These are phyloP conservation scores for Obelidium mucronatum DNA, from an alignment of 192 early-diverging fungal species.

Conservation along the genomic window DNA sequence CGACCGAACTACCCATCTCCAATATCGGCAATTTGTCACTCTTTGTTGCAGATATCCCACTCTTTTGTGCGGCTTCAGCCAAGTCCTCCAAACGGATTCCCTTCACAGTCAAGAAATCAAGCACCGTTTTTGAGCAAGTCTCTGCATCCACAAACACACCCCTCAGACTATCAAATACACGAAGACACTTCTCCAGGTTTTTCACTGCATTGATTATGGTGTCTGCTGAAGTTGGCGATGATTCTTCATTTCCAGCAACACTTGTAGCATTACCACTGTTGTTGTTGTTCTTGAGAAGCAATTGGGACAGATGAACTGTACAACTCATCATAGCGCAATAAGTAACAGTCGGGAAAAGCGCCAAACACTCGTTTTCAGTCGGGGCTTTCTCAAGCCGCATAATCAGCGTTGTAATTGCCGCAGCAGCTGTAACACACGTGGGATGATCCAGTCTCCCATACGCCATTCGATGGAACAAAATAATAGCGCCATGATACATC, in stretches of 20 bases:
- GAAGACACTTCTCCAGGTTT: slow-evolving; percentile 19
- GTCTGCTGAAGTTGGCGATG: not conserved
- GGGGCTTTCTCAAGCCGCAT: not conserved
- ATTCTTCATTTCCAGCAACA: not conserved
- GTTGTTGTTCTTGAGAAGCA: too few species aligned
- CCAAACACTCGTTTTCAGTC: not conserved
- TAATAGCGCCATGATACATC: slow-evolving; percentile 34
- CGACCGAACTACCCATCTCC: too few species aligned
- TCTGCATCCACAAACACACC: slow-evolving; percentile 7
- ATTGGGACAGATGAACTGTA: slow-evolving; percentile 12
- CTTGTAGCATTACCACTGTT: too few species aligned
- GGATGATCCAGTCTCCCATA: not conserved
- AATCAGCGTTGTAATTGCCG: slow-evolving; percentile 10
- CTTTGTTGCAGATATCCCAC: too few species aligned
- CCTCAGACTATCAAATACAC: slow-evolving; percentile 31
- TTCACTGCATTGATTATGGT: not conserved
- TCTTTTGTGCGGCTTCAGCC: not conserved
- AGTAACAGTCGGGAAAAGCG: slow-evolving; percentile 28
- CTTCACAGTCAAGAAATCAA: slow-evolving; percentile 7
- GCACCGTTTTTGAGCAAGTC: slow-evolving; percentile 23
- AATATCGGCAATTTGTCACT: too few species aligned
- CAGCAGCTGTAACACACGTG: slow-evolving; percentile 7
- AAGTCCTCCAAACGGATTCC: slow-evolving; percentile 27
- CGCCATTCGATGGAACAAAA: slow-evolving; percentile 31
- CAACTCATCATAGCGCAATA: slow-evolving; percentile 24